Evolutionary conservation across 179 eudicot species (phyloP).

Genomic region (Spinacia oleracea): DNA sequence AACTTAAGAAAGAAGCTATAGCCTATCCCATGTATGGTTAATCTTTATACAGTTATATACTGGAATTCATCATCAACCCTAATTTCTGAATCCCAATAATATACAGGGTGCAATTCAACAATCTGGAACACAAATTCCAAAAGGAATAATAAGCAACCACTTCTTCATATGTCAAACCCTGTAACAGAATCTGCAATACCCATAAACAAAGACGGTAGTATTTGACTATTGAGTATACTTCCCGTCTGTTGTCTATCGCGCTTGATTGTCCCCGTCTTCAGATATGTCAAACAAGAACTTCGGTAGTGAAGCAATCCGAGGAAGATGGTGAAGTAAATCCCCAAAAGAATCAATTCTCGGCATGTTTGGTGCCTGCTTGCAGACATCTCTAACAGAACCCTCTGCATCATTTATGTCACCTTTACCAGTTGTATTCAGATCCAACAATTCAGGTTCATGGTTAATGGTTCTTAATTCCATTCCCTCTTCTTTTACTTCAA

Average conservation of each 20-base stretch:
- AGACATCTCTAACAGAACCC: conserved; percentile 25
- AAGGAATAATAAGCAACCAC: neutral
- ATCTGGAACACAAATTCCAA: conserved; percentile 20
- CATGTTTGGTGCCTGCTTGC: conserved; percentile 37
- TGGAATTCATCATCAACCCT: conserved; percentile 41
- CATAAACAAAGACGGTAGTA: neutral
- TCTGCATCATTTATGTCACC: conserved; percentile 16
- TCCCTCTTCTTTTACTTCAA: conserved; percentile 20
- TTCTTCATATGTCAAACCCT: neutral
- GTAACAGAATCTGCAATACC: conserved; percentile 3
- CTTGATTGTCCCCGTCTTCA: conserved; percentile 45
- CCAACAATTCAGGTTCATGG: neutral
- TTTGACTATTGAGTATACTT: neutral
- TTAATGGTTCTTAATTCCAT: neutral
- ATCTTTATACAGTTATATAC: conserved; percentile 34
- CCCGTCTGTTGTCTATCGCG: conserved; percentile 17
- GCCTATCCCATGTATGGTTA: conserved; percentile 17
- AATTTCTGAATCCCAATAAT: conserved; percentile 41
- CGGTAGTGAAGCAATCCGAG: conserved; percentile 51
- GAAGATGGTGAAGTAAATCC: conserved; percentile 45
- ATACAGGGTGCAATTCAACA: conserved; percentile 20
- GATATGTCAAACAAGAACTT: conserved; percentile 51
- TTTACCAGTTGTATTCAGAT: conserved; percentile 7
- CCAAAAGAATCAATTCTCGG: conserved; percentile 48
- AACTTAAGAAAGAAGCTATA: neutral